Evolutionary conservation across 2,329 filamentous ascomycete genomes (phyloP).

Genomic region (Ilyonectria mors-panacis): DNA sequence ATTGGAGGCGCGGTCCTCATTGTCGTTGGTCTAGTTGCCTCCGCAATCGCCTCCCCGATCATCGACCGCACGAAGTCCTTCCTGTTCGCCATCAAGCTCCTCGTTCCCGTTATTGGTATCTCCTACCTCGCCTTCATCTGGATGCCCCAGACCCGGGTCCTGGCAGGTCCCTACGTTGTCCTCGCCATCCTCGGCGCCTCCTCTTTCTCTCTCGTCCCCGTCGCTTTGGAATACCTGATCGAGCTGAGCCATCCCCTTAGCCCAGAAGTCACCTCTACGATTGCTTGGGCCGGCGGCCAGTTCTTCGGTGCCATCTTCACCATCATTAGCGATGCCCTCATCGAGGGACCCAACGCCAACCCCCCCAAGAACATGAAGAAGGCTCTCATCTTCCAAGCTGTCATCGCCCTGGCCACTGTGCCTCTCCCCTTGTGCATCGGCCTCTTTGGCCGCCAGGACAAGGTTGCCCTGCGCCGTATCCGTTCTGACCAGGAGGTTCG

Average conservation of each 20-base stretch:
- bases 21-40: constrained; percentile 83
- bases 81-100: constrained; percentile 78
- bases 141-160: constrained; percentile 73
- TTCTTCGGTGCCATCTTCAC: constrained; percentile 89
- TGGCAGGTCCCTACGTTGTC: constrained; percentile 82
- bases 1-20: constrained; percentile 93
- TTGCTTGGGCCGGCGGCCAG: constrained; percentile 91
- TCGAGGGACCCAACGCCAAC: constrained; percentile 63
- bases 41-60: constrained; percentile 84
- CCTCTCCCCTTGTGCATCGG: constrained; percentile 80
- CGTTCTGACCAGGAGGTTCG: constrained; percentile 57
- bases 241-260: constrained; percentile 90
- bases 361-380: constrained; percentile 82
- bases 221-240: constrained; percentile 88
- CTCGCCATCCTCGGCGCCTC: constrained; percentile 84
- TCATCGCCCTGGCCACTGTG: constrained; percentile 74
- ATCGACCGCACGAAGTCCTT: constrained; percentile 89
- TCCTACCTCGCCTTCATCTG: constrained; percentile 85
- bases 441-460: constrained; percentile 73
- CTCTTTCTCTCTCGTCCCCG: constrained; percentile 84
- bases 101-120: constrained; percentile 82
- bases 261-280: constrained; percentile 86
- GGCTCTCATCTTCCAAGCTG: constrained; percentile 84
- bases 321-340: constrained; percentile 83
- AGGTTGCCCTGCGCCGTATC: constrained; percentile 66